Percentiles rank a stretch among this genome's conserved stretches.
phyloP scores from a whole-genome alignment of 2,329 filamentous ascomycete genomes.

The Escovopsis sp. region DNA sequence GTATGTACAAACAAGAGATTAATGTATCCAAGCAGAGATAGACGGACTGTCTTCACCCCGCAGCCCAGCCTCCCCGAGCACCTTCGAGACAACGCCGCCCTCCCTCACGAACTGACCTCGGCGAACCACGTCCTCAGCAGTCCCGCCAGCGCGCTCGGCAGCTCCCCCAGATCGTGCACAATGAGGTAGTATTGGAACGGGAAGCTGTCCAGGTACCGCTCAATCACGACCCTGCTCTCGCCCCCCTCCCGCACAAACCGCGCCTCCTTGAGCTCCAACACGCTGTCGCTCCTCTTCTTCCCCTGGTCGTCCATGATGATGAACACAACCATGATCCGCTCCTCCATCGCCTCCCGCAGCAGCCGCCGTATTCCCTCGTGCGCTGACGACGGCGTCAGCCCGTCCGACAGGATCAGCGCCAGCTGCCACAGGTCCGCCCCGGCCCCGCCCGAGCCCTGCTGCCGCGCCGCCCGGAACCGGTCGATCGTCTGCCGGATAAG shows the following conservation, averaged over 20 bases:
- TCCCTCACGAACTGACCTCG: constrained; percentile 36
- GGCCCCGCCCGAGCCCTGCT: constrained; percentile 10
- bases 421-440: constrained; percentile 82
- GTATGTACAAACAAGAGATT: neutral
- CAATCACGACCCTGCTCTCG: constrained; percentile 60
- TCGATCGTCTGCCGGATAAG: constrained; percentile 67
- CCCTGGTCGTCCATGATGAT: constrained; percentile 70
- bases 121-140: constrained; percentile 94
- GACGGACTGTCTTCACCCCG: neutral
- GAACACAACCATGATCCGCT: constrained; percentile 96
- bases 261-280: constrained; percentile 79
- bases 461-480: constrained; percentile 64
- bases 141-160: constrained; percentile 76
- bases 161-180: constrained; percentile 78
- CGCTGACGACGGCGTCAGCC: constrained; percentile 67
- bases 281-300: constrained; percentile 42
- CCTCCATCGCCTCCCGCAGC: constrained; percentile 76
- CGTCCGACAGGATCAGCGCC: constrained; percentile 83
- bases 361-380: constrained; percentile 73
- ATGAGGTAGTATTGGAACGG: constrained; percentile 96
- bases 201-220: constrained; percentile 87
- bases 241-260: constrained; percentile 57
- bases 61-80: neutral
- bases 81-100: neutral
- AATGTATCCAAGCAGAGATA: neutral